Percentiles rank a stretch among this genome's conserved stretches.
phyloP scores from a whole-genome alignment of 768 basidiomycete genomes.

The Trametes coccinea region DNA sequence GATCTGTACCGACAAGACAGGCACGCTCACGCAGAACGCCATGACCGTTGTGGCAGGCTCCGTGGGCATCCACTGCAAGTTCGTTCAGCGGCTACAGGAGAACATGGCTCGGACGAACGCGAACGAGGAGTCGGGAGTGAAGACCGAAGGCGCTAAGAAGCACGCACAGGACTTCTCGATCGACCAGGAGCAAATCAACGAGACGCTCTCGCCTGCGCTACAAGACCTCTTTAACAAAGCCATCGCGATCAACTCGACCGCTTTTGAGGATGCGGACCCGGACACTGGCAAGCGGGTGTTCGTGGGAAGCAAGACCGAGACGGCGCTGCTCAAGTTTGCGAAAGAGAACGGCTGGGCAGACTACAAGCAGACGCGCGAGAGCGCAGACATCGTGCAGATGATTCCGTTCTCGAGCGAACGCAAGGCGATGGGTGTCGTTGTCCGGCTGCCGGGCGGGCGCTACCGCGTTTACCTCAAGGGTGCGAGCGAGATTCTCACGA shows the following conservation, averaged over 20 bases:
- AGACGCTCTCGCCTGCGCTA: conserved; percentile 59
- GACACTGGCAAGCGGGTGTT: conserved; percentile 63
- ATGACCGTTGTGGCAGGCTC: conserved; percentile 98
- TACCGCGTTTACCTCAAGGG: conserved; percentile 87
- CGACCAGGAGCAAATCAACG: conserved; percentile 72
- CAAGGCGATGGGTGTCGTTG: conserved; percentile 93
- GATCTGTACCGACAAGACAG: conserved; percentile 95
- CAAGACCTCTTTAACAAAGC: conserved; percentile 75
- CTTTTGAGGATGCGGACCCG: conserved; percentile 80
- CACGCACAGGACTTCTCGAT: conserved; percentile 80
- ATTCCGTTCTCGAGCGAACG: conserved; percentile 92
- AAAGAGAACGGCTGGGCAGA: conserved; percentile 76
- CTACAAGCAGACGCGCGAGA: conserved; percentile 67
- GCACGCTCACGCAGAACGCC: conserved; percentile 91
- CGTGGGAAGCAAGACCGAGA: conserved; percentile 95
- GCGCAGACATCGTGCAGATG: conserved; percentile 72
- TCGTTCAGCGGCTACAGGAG: conserved; percentile 75
- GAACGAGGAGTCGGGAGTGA: conserved; percentile 46
- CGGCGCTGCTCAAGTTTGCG: conserved; percentile 83
- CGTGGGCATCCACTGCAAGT: conserved; percentile 92
- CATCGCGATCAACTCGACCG: conserved; percentile 91
- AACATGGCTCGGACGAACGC: conserved; percentile 75
- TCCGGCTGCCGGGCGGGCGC: conserved; percentile 53
- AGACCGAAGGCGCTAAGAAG: conserved; percentile 37
- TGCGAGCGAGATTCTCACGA: conserved; percentile 89